Percentiles rank a stretch among this genome's conserved stretches.
phyloP scores from a whole-genome alignment of 1,284 basidiomycete genomes.

The Serendipita sp. region DNA sequence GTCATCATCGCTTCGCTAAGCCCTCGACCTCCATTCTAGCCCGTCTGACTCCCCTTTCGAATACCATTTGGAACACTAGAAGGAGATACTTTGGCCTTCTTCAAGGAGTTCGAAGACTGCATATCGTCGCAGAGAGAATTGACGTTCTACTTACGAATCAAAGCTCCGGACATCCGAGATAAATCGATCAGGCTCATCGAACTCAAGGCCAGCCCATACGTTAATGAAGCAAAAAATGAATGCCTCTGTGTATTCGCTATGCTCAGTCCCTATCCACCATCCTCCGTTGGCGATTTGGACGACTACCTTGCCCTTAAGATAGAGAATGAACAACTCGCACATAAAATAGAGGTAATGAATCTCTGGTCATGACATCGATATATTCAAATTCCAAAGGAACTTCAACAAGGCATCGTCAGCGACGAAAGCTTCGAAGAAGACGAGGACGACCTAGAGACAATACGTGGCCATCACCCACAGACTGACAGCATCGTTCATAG shows the following conservation, averaged over 20 bases:
- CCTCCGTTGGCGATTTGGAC: background rate
- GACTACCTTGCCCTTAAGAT: slow-evolving; percentile 2
- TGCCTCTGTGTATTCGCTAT: slow-evolving; percentile 2
- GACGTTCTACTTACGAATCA: slow-evolving; percentile 1
- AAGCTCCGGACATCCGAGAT: background rate
- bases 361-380: background rate
- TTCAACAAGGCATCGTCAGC: background rate
- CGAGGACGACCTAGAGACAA: background rate
- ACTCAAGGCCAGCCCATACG: background rate
- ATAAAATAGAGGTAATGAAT: background rate
- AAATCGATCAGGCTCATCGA: background rate
- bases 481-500: background rate
- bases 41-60: background rate
- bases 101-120: background rate
- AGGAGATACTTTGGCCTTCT: background rate
- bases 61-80: background rate
- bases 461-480: background rate
- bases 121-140: background rate
- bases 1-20: background rate
- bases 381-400: background rate
- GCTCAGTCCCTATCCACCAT: background rate
- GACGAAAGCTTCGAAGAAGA: background rate
- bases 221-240: background rate
- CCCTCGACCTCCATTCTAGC: background rate
- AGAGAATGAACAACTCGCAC: background rate